Evolutionary conservation across 179 eudicot genomes (phyloP), one percentile per base, ranked within the genome.

Genomic region (Corrigiola litoralis): DNA sequence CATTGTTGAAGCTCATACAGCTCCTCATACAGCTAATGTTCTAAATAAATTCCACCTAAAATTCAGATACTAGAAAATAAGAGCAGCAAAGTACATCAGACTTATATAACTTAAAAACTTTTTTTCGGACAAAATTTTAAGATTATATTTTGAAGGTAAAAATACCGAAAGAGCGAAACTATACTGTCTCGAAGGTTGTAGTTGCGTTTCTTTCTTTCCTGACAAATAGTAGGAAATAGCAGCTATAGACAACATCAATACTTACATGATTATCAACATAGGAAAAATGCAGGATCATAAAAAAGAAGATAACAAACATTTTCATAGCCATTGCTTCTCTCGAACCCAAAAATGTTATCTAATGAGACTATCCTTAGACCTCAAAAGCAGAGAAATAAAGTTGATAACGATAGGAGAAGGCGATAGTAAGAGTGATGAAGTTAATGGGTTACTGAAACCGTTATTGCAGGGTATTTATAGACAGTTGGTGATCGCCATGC

Each of bases 191-290:
- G 27, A 18, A 10, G 11, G 23, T 3, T 12, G 23, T 6, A 12
- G 47, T 5, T 48, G 25, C 36, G 1, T 5, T 13, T 23, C 21
- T 18, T 27, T 23, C 4, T n/a, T 34, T 55, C 17, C 3, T 23
- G 25, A 8, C 31, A 50, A 25, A 7, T 29, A 9, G n/a, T n/a
- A n/a, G n/a, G n/a, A n/a, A n/a, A n/a, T n/a, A n/a, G n/a, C n/a
- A n/a, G n/a, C n/a, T n/a, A n/a, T n/a, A n/a, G n/a, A n/a, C n/a
- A 16, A 0, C 2, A 17, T 25, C 13, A 52, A 24, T 24, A 14
- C 77, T 68, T 75, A 75, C 83, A 66, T 68, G 55, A 45, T 72
- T 71, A 16, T 79, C 75, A 3, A 58, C 74, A 45, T 47, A 46
- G 16, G 74, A 66, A 33, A 79, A 70, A 48, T 70, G 75, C 38